Conservation (phyloP, 805 yeast genomes). For the Metschnikowia hibisci region DNA sequence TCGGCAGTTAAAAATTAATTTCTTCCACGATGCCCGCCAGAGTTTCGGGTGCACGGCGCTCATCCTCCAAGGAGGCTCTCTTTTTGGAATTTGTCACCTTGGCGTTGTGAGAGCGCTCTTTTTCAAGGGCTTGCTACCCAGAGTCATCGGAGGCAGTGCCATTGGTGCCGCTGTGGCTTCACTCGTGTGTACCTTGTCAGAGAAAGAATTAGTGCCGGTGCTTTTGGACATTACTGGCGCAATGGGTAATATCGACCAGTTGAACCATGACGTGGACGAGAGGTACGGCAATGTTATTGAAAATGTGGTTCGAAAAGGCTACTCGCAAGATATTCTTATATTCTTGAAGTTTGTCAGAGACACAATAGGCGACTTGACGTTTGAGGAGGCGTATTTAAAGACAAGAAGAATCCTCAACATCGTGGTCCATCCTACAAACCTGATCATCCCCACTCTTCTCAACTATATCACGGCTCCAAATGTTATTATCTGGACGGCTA, state of each 20-base stretch:
- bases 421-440: conserved; percentile 76
- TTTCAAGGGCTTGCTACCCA: conserved; percentile 70
- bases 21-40: conserved; percentile 81
- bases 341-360: conserved; percentile 75
- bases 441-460: conserved; percentile 64
- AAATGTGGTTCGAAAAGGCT: conserved; percentile 72
- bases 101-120: conserved; percentile 89
- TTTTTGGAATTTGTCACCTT: conserved; percentile 89
- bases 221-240: conserved; percentile 37
- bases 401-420: conserved; percentile 80
- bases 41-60: conserved; percentile 89
- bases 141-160: conserved; percentile 86
- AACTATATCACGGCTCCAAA: conserved; percentile 94
- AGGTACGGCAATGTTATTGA: conserved; percentile 67
- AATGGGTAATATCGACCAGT: conserved; percentile 41
- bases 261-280: conserved; percentile 53
- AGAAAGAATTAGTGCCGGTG: conserved; percentile 56
- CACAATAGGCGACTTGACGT: conserved; percentile 78
- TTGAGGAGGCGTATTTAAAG: conserved; percentile 84
- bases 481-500: conserved; percentile 77
- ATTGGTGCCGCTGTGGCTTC: conserved; percentile 94
- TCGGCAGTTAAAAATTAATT: conserved; percentile 61
- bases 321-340: conserved; percentile 78
- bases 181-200: conserved; percentile 68
- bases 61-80: conserved; percentile 89